Percentiles rank a stretch among this genome's conserved stretches.
These are phyloP conservation scores for Naganishia onofrii DNA, from an alignment of 768 basidiomycete species.

Conservation along the genomic window DNA sequence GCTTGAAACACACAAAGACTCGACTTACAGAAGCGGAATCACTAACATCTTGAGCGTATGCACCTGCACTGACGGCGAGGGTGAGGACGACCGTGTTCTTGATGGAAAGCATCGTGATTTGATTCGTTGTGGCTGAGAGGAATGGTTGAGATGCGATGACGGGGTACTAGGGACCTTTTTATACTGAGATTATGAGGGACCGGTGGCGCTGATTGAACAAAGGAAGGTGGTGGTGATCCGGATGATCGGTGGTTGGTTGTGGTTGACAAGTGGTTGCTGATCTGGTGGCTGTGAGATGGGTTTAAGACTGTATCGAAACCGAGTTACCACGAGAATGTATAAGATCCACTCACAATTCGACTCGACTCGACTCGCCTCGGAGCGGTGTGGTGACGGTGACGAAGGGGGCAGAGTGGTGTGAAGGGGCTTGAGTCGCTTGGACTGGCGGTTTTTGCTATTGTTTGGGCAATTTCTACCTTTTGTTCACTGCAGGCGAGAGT, in stretches of 20 bases:
- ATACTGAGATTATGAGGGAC: slow-evolving; percentile 4
- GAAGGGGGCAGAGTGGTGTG: neutral
- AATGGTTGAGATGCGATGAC: neutral
- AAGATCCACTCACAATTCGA: too few species aligned
- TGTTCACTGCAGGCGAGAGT: neutral
- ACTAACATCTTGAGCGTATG: slow-evolving; percentile 17
- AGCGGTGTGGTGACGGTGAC: neutral
- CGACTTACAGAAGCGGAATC: slow-evolving; percentile 18
- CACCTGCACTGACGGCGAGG: slow-evolving; percentile 11
- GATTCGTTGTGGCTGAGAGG: neutral
- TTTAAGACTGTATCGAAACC: neutral
- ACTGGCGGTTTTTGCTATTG: slow-evolving; percentile 18
- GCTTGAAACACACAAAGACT: neutral
- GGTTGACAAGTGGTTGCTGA: neutral
- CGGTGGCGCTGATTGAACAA: slow-evolving; percentile 1
- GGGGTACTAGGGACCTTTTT: neutral
- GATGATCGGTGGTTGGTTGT: neutral
- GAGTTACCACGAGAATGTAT: too few species aligned
- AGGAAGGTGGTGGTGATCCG: slow-evolving; percentile 16
- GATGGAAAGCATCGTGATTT: slow-evolving; percentile 7
- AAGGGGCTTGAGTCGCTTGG: neutral
- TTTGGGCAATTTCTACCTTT: slow-evolving; percentile 21
- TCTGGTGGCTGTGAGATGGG: neutral
- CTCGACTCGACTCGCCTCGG: neutral
- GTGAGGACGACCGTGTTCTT: slow-evolving; percentile 18